Base-by-base conservation (phyloP, 139 green algal genomes). In the Micromonas commoda region DNA sequence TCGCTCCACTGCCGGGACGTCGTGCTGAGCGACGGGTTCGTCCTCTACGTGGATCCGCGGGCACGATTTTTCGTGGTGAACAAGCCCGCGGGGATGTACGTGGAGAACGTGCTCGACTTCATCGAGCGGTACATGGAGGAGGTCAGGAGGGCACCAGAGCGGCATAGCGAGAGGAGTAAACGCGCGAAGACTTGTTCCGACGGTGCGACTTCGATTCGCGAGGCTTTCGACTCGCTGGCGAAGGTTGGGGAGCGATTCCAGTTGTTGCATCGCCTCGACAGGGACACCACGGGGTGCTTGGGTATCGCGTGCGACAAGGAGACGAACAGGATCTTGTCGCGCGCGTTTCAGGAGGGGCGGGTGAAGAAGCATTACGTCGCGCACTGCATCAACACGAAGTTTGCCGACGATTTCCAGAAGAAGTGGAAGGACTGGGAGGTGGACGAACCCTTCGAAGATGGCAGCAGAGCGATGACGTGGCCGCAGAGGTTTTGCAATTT, bases 321-420 rank as follows among this genome's bases (percentile, higher is more conserved):
- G 9, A 82, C n/a, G 21, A 65, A 24, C 77, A 79, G 57, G 80
- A 82, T 34, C 54, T 64, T 21, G 75, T 82, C 37, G 82, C 80
- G 21, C 82, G 80, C 24, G 45, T 57, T 57, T 16, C 9, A 9
- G 45, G 45, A 57, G 9, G 63, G 63, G 63, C 6, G 21, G 21
- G 63, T 69, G 9, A 9, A 19, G 26, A 69, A 69, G 63, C 9
- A 69, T 9, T 69, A 69, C 28, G 13, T 69, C 63, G 63, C 63
- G 26, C 26, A 37, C 26, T 69, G 63, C 63, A 33, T 9, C 63
- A 69, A 19, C 63, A 16, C 45, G 9, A 16, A 9, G 45, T n/a
- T n/a, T n/a, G n/a, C n/a, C n/a, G n/a, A n/a, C n/a, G n/a, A n/a
- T n/a, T n/a, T n/a, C n/a, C n/a, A n/a, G n/a, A n/a, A n/a, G n/a